These are phyloP conservation scores for Sugiyamaella novakii DNA, from an alignment of 1,139 yeast species.

Conservation along the genomic window DNA sequence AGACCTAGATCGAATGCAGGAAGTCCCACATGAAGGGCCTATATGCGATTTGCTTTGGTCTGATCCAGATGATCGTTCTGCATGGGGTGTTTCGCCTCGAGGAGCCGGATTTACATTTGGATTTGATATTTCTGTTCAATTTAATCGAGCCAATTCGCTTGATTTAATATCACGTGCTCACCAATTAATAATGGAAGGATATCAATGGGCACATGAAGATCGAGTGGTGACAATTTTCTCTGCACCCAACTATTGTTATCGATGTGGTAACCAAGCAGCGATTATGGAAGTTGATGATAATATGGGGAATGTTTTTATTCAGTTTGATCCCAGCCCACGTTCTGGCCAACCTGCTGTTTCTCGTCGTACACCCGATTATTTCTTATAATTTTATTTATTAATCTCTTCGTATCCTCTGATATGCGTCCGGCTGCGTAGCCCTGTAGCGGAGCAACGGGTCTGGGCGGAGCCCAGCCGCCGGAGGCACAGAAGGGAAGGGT, in stretches of 20 bases:
- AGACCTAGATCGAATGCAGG: conserved; percentile 84
- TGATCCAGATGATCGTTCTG: conserved; percentile 94
- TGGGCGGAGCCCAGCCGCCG: not conserved
- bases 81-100: conserved; percentile 97
- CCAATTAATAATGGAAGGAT: conserved; percentile 99
- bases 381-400: conserved; percentile 51
- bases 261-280: conserved; percentile 99
- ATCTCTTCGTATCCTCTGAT: not conserved
- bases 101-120: conserved; percentile 98
- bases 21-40: conserved; percentile 98
- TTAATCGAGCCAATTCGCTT: conserved; percentile 76
- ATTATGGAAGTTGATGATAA: conserved; percentile 93
- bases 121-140: conserved; percentile 79
- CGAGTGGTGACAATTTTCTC: conserved; percentile 90
- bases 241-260: conserved; percentile 95
- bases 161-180: conserved; percentile 94
- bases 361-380: conserved; percentile 97
- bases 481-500: not conserved
- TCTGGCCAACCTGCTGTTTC: conserved; percentile 97
- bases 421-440: not conserved
- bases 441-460: not conserved
- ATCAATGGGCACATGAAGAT: conserved; percentile 57
- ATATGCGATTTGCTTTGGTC: conserved; percentile 98
- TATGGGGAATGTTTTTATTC: conserved; percentile 66
- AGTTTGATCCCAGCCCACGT: conserved; percentile 92